Percentiles rank a stretch among this genome's conserved stretches.
phyloP scores from a whole-genome alignment of 208 protist genomes.

The Naegleria fowleri region DNA sequence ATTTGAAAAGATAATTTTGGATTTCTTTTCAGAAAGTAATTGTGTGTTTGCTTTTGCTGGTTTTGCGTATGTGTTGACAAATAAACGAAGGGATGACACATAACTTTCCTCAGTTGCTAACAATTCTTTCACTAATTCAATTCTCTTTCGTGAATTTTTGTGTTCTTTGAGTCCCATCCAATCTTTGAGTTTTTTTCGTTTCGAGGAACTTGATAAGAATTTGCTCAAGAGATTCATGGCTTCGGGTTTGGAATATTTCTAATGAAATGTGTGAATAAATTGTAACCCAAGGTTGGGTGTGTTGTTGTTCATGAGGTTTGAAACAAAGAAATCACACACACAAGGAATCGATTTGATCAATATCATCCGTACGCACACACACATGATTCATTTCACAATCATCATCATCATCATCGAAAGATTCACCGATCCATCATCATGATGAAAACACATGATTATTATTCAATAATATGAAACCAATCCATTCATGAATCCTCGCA shows the following conservation, averaged over 20 bases:
- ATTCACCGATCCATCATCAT: too few relatives aligned
- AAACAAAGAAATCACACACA: too few relatives aligned
- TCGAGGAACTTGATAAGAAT: background rate
- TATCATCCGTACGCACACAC: too few relatives aligned
- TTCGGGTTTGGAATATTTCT: background rate
- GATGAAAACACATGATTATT: background rate
- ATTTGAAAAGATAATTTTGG: slow-evolving; percentile 11
- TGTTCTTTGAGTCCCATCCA: background rate
- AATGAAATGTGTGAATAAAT: background rate
- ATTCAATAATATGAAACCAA: too few relatives aligned
- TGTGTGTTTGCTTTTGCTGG: background rate
- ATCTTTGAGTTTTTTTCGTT: background rate
- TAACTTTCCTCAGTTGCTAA: background rate
- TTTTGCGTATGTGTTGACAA: background rate
- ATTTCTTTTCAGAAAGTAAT: background rate
- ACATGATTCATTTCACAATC: too few relatives aligned
- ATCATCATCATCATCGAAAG: too few relatives aligned
- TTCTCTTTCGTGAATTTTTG: background rate
- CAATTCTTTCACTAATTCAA: background rate
- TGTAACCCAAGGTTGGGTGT: too few relatives aligned
- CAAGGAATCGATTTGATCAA: too few relatives aligned
- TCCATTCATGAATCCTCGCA: too few relatives aligned
- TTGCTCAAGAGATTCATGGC: background rate
- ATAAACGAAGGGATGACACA: background rate
- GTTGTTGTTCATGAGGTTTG: too few relatives aligned